Evolutionary conservation across 2,329 filamentous ascomycete species (phyloP), one percentile per base, ranked within the genome.

Genomic region (Sporothrix curviconia): DNA sequence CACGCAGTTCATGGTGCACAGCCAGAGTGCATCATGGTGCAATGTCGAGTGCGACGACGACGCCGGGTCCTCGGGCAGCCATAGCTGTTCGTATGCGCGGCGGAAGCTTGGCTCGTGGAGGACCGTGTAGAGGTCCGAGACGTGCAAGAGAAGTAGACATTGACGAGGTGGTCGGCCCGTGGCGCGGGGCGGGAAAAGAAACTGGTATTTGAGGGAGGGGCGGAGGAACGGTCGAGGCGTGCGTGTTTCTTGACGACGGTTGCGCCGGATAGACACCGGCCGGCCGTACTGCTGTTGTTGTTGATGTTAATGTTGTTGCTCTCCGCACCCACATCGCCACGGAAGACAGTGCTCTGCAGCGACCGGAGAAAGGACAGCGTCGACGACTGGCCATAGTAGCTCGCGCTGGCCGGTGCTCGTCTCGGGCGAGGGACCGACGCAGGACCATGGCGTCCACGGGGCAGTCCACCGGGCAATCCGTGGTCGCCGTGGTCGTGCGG

Each of bases 91-190:
- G 28, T 57, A 57, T 7, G 25, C 28, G 2, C 40, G 34, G 17
- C 55, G 46, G 28, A 57, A 57, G 2, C 34, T 44, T 11, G 24
- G 22, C 39, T 57, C 55, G 40, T 57, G 46, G 36, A 57, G 46
- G 12, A 52, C 37, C 4, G 46, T 57, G 37, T 40, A 52, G 24
- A 39, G n/a, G 17, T 43, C 36, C 7, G 37, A 44, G 8, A 52
- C 47, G 47, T 52, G 47, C 17, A n/a, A n/a, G 46, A 44, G 17
- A 57, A 57, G 25, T 57, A 57, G 8, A 46, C 39, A 7, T 57
- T 47, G 19, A 57, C 39, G 36, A 57, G 37, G 28, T 57, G 47
- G 24, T 57, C 55, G 14, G 55, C 37, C n/a, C n/a, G 47, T 57
- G 4, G 30, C 24, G 3, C 55, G 46, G 28, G 46, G 46, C 9